These are phyloP conservation scores for Alternaria alternata DNA, from an alignment of 2,329 filamentous ascomycete genomes.

Conservation along the genomic window DNA sequence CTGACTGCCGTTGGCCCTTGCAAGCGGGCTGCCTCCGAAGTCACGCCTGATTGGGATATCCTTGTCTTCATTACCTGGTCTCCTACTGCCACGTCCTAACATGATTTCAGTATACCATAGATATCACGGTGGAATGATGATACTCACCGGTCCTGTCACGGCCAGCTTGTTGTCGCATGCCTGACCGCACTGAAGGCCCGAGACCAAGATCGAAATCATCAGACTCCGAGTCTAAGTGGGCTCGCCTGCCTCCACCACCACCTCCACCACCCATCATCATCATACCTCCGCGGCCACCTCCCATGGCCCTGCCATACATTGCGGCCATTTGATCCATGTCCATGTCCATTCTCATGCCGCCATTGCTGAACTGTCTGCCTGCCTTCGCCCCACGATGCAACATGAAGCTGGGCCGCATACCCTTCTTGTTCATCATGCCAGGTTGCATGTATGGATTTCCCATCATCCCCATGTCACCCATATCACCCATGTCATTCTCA, in stretches of 20 bases:
- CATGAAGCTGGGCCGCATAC: constrained; percentile 12
- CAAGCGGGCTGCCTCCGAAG: constrained; percentile 2
- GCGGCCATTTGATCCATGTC: constrained; percentile 3
- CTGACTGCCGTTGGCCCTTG: neutral
- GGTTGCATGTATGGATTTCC: constrained; percentile 12
- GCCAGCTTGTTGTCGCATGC: constrained; percentile 3
- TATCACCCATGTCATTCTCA: constrained; percentile 19
- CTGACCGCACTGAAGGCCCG: neutral
- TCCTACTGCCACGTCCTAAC: constrained; percentile 4
- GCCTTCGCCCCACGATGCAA: constrained; percentile 6
- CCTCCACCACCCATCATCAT: neutral
- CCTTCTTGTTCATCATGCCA: constrained; percentile 9
- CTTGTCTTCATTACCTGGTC: constrained; percentile 2
- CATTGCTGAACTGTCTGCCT: neutral
- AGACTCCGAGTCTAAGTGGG: constrained; percentile 4
- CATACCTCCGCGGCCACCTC: constrained; percentile 9
- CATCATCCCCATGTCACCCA: constrained; percentile 15
- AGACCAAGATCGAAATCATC: constrained; percentile 11
- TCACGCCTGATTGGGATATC: constrained; percentile 7
- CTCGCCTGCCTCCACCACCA: constrained; percentile 7
- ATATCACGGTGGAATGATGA: neutral
- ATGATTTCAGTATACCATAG: neutral
- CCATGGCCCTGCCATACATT: constrained; percentile 6
- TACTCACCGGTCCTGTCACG: constrained; percentile 8
- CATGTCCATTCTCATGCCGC: neutral